Evolutionary conservation across 1,284 basidiomycete species (phyloP), one percentile per base, ranked within the genome.

Genomic region (Abortiporus biennis): DNA sequence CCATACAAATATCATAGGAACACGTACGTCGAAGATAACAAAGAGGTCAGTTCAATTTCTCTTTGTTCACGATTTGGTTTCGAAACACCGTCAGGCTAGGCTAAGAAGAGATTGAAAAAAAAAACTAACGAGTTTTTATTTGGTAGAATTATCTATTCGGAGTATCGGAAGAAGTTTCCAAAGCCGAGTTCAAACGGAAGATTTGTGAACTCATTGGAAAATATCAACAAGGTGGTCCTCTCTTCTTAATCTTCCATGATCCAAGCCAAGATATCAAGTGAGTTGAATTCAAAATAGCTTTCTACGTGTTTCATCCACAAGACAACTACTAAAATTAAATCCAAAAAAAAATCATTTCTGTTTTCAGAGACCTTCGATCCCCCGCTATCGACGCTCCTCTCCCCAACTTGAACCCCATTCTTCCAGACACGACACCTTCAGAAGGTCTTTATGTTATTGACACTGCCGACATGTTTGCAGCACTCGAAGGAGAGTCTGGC

Each of bases 221-320:
- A 4, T 59, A 76, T 44, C 53, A 57, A 3, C 48, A 55, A 9
- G 51, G 63, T 21, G 83, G 82, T 1, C 81, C 85, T 0, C 61
- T 90, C n/a, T 89, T 80, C 56, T 68, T 92, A 23, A 70, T 91
- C 8, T 87, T 92, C 58, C 89, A 92, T 58, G 85, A 89, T 55
- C 66, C 72, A 38, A 72, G 64, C 45, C 76, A 82, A 48, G 88
- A 92, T 58, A 66, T 91, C 57, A 83, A 82, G 79, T 84, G 48
- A 33, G 74, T 57, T n/a, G n/a, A n/a, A n/a, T n/a, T n/a, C n/a
- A n/a, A n/a, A n/a, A n/a, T n/a, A n/a, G n/a, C n/a, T n/a, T n/a
- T n/a, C n/a, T n/a, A n/a, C n/a, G n/a, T n/a, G n/a, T n/a, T n/a
- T n/a, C n/a, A n/a, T n/a, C n/a, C n/a, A n/a, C n/a, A n/a, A n/a